Base-by-base conservation (phyloP, 1,284 basidiomycete species). In the Puccinia coronata region DNA sequence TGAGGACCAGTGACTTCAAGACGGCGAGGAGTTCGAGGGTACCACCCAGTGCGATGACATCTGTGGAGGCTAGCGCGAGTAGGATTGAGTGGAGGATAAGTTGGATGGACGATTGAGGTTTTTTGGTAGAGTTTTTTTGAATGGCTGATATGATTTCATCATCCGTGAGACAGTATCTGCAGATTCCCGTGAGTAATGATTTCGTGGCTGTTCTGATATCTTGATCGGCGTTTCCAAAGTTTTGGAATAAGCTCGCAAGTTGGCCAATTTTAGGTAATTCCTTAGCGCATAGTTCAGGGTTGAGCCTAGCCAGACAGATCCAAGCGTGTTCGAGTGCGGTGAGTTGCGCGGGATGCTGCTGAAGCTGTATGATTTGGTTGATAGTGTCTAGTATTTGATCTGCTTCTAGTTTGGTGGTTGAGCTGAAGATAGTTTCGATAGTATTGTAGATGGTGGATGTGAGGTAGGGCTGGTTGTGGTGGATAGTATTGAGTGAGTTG, bases 351-450 rank as follows among this genome's bases (percentile, higher is more conserved):
- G 92, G 89, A 43, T 28, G 12, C 31, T 53, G 18, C 23, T 67
- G 39, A 14, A 55, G 23, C 25, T 76, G 34, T n/a, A 49, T 28
- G 53, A 84, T 74, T 61, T 87, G 87, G 28, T 87, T 86, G 9
- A 87, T 84, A 31, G 86, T 82, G 87, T 87, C 31, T 85, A 83
- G 4, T 85, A 83, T n/a, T 83, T 90, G 8, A 90, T 89, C 28
- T 34, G 25, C 3, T 4, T 55, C 49, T 84, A 84, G 82, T 85
- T 91, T 91, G 61, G 90, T 87, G 18, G 94, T 94, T 0, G 91
- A 89, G 0, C 92, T 92, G 12, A 91, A 88, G 36, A 96, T 87
- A 53, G 96, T 89, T 41, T 92, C 91, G 80, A 89, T 59, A 96
- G 88, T 80, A 94, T 90, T 25, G 90, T 90, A 6, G 92, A 90